phyloP scores from a whole-genome alignment of 1,284 basidiomycete genomes.

The Pseudozyma tsukubaensis region DNA sequence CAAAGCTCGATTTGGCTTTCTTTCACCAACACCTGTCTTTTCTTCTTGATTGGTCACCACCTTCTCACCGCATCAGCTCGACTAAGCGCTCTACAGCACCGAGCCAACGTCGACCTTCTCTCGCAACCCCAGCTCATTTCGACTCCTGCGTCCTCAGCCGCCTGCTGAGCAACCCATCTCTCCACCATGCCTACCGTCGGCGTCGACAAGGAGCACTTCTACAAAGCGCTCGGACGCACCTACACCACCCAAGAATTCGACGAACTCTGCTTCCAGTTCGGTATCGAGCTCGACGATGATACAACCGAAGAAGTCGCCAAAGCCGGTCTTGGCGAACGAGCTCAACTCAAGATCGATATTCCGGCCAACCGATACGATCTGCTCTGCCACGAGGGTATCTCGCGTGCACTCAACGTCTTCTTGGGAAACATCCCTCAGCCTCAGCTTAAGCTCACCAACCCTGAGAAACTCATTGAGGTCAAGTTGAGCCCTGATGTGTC shows the following conservation, averaged over 20 bases:
- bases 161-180: neutral
- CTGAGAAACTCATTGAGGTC: conserved; percentile 54
- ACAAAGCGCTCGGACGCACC: conserved; percentile 82
- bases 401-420: conserved; percentile 87
- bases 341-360: conserved; percentile 98
- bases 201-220: conserved; percentile 95
- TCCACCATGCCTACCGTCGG: conserved; percentile 87
- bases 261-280: conserved; percentile 95
- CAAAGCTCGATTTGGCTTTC: neutral
- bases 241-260: conserved; percentile 88
- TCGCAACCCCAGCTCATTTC: neutral
- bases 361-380: conserved; percentile 98
- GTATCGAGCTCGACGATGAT: conserved; percentile 97
- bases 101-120: neutral
- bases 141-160: neutral
- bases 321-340: conserved; percentile 78
- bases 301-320: conserved; percentile 89
- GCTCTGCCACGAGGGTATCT: conserved; percentile 95
- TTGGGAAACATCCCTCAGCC: conserved; percentile 79
- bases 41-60: neutral
- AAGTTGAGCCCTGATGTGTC: conserved; percentile 42
- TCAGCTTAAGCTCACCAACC: conserved; percentile 49
- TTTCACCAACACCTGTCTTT: too few relatives aligned
- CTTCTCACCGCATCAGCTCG: neutral
- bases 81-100: neutral